phyloP scores from a whole-genome alignment of 1,284 basidiomycete genomes.

The Moniliella sp. region DNA sequence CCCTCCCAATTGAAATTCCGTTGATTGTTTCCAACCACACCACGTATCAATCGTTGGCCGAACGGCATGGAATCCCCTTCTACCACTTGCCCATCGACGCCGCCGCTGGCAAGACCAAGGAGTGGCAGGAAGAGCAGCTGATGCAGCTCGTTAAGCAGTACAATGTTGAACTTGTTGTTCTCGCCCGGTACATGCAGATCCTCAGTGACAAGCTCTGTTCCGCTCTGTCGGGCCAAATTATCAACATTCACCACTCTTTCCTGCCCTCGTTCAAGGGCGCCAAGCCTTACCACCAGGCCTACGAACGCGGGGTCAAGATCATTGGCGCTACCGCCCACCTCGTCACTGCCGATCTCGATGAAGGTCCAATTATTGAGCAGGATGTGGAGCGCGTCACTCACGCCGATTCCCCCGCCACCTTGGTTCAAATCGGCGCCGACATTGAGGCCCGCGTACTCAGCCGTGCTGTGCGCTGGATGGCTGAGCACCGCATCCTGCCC shows the following conservation, averaged over 20 bases:
- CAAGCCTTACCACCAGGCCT: constrained; percentile 30
- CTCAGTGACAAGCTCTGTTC: constrained; percentile 17
- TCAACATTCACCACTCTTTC: constrained; percentile 33
- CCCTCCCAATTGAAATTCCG: constrained; percentile 18
- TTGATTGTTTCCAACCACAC: constrained; percentile 29
- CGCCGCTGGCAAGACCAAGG: constrained; percentile 22
- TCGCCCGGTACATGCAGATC: constrained; percentile 30
- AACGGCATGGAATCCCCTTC: constrained; percentile 27
- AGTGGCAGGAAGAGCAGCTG: constrained; percentile 27
- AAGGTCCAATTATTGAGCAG: constrained; percentile 32
- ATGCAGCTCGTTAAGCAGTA: constrained; percentile 20
- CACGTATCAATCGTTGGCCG: constrained; percentile 19
- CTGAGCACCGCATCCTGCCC: constrained; percentile 22
- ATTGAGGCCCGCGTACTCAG: constrained; percentile 25
- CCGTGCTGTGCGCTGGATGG: constrained; percentile 24
- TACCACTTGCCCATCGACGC: constrained; percentile 26
- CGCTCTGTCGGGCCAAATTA: constrained; percentile 17
- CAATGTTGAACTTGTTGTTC: constrained; percentile 27
- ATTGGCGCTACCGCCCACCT: constrained; percentile 31
- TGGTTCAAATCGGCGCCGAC: constrained; percentile 19
- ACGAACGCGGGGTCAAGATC: constrained; percentile 24
- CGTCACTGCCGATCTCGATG: constrained; percentile 26
- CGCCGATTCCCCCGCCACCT: constrained; percentile 14
- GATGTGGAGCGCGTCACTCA: constrained; percentile 24
- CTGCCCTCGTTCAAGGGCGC: constrained; percentile 28